Conservation (phyloP, 768 basidiomycete species). For the Rhodotorula kratochvilovae region DNA sequence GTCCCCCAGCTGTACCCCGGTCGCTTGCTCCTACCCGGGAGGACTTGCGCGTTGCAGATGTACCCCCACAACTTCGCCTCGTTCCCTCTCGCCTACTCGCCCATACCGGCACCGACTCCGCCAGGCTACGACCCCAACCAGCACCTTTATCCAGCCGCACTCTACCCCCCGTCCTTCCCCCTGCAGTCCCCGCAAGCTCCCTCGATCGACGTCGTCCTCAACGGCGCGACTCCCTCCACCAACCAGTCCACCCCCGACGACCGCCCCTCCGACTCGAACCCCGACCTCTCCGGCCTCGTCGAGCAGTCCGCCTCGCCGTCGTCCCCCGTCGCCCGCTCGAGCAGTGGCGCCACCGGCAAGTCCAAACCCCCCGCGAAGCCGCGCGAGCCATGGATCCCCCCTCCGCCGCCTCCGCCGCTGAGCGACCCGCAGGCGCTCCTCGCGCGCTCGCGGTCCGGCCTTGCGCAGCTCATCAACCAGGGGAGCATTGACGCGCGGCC, state of each 20-base stretch:
- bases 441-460: neutral
- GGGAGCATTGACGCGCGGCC: conserved; percentile 32
- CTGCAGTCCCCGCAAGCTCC: neutral
- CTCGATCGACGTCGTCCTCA: neutral
- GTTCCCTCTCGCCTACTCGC: no score
- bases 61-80: no score
- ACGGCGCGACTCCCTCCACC: neutral
- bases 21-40: no score
- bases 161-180: neutral
- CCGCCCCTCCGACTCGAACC: neutral
- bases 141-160: neutral
- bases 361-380: neutral
- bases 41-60: no score
- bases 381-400: conserved; percentile 7
- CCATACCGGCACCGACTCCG: no score
- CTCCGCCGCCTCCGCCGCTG: conserved; percentile 21
- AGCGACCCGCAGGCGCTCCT: conserved; percentile 26
- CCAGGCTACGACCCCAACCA: neutral
- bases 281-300: no score
- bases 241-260: neutral
- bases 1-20: no score
- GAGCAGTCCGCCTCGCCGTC: neutral
- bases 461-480: conserved; percentile 7
- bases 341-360: neutral
- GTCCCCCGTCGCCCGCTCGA: neutral